phyloP scores from a whole-genome alignment of 2,329 filamentous ascomycete species.

The Clonostachys rosea region DNA sequence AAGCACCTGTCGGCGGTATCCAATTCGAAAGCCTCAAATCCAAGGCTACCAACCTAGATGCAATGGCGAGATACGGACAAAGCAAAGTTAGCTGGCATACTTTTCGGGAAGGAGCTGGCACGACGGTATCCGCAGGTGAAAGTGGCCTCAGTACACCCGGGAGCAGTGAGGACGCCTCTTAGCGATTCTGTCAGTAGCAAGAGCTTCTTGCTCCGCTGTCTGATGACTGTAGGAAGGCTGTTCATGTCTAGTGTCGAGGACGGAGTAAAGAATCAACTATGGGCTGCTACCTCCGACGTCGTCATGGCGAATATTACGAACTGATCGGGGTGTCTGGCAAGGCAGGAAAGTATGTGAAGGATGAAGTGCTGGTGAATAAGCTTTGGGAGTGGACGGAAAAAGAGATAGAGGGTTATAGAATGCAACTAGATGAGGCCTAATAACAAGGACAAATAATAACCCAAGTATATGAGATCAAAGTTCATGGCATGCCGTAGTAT shows the following conservation, averaged over 20 bases:
- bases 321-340: not conserved
- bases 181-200: too few relatives aligned
- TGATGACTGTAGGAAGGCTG: not conserved
- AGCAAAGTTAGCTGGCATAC: conserved; percentile 46
- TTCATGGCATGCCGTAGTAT: too few relatives aligned
- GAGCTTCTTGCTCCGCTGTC: too few relatives aligned
- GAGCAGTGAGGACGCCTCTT: conserved; percentile 25
- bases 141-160: conserved; percentile 43
- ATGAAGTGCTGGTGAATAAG: not conserved
- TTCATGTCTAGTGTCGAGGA: not conserved
- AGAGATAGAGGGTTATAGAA: not conserved
- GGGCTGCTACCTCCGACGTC: not conserved
- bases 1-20: conserved; percentile 14
- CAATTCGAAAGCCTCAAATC: conserved; percentile 15
- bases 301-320: not conserved
- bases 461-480: too few relatives aligned
- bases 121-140: conserved; percentile 33
- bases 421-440: too few relatives aligned
- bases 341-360: not conserved
- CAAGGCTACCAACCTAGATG: conserved; percentile 4
- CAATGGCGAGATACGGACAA: conserved; percentile 36
- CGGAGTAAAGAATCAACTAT: not conserved
- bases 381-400: conserved; percentile 1
- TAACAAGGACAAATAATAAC: too few relatives aligned
- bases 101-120: conserved; percentile 38